A percentile compares a stretch with the other conserved stretches of the same genome.
phyloP scores from a whole-genome alignment of 2,329 filamentous ascomycete genomes.

The Juglanconis juglandina region DNA sequence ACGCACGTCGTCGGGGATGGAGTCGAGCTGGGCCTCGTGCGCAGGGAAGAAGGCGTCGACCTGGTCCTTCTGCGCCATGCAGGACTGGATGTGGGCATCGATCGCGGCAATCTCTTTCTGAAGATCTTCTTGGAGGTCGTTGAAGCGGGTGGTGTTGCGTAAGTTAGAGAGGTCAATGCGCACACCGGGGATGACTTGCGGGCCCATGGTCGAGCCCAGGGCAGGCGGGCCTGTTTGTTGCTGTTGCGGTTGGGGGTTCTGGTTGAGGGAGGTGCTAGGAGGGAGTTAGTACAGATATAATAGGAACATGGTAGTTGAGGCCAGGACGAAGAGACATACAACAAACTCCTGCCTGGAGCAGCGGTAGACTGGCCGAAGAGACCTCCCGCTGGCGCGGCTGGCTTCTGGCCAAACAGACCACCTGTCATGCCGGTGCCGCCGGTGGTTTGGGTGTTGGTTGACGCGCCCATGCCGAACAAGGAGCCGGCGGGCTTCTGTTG shows the following conservation, averaged over 20 bases:
- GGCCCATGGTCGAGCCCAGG: slow-evolving; percentile 42
- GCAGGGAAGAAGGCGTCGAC: slow-evolving; percentile 65
- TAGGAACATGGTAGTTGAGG: neutral
- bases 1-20: slow-evolving; percentile 41
- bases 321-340: slow-evolving; percentile 22
- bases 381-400: slow-evolving; percentile 10
- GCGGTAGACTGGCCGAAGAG: slow-evolving; percentile 20
- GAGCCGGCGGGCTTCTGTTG: slow-evolving; percentile 25
- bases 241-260: slow-evolving; percentile 20
- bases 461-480: slow-evolving; percentile 16
- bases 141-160: slow-evolving; percentile 84
- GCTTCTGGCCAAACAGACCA: slow-evolving; percentile 32
- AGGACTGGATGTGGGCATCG: slow-evolving; percentile 75
- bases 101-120: slow-evolving; percentile 74
- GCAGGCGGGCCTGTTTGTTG: slow-evolving; percentile 19
- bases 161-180: slow-evolving; percentile 77
- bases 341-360: slow-evolving; percentile 21
- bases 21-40: slow-evolving; percentile 39
- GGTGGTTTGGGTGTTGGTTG: slow-evolving; percentile 28
- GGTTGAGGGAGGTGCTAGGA: slow-evolving; percentile 13
- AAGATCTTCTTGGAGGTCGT: slow-evolving; percentile 79
- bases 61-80: slow-evolving; percentile 74
- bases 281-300: neutral
- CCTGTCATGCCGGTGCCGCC: slow-evolving; percentile 25
- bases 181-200: slow-evolving; percentile 63